These are phyloP conservation scores for Diplodia corticola DNA, from an alignment of 2,329 filamentous ascomycete species.

Conservation along the genomic window DNA sequence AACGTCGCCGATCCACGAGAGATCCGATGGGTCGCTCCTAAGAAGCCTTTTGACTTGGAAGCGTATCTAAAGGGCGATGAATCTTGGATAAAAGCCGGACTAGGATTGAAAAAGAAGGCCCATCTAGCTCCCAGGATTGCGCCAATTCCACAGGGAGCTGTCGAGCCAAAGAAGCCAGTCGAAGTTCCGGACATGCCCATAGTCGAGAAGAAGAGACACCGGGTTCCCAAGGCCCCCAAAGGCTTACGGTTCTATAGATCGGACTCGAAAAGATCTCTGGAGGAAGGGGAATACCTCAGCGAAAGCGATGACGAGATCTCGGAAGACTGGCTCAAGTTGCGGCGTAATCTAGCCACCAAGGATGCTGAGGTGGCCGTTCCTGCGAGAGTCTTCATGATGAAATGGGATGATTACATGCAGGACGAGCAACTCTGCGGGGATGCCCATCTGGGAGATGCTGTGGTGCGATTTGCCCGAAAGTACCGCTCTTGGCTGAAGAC, in stretches of 20 bases:
- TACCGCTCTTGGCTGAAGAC: conserved; percentile 28
- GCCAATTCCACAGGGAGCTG: not conserved
- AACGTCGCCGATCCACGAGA: conserved; percentile 31
- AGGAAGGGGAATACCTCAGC: conserved; percentile 40
- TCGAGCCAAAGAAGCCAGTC: conserved; percentile 26
- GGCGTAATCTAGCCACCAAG: conserved; percentile 32
- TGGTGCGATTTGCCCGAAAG: conserved; percentile 43
- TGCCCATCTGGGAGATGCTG: conserved; percentile 37
- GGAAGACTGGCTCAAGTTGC: conserved; percentile 36
- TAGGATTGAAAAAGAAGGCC: conserved; percentile 22
- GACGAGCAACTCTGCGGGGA: conserved; percentile 39
- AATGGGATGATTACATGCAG: conserved; percentile 41
- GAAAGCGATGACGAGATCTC: conserved; percentile 43
- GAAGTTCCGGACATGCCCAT: conserved; percentile 27
- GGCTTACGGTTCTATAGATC: conserved; percentile 44
- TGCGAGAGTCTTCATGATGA: conserved; percentile 37
- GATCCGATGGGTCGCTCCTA: conserved; percentile 37
- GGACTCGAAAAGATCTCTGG: conserved; percentile 41
- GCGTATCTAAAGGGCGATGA: conserved; percentile 39
- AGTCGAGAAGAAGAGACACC: conserved; percentile 32
- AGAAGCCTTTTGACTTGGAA: conserved; percentile 37
- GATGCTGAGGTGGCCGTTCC: conserved; percentile 23
- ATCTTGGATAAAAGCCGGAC: conserved; percentile 31
- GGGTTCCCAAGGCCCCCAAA: conserved; percentile 38
- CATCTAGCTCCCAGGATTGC: not conserved